Base-by-base conservation (phyloP, 306 rosid species). In the Cajanus cajan region DNA sequence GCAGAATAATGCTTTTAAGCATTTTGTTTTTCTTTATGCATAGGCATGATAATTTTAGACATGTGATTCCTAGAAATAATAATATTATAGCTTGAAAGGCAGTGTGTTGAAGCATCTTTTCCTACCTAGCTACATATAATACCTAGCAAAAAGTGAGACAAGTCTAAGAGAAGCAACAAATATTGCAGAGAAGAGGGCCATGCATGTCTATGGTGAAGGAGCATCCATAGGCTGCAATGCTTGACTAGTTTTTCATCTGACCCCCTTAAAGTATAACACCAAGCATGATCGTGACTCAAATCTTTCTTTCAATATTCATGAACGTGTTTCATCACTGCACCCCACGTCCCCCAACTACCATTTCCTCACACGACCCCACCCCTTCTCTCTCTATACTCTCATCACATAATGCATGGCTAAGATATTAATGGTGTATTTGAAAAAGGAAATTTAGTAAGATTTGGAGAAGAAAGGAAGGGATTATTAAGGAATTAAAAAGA, bases 231-330 rank as follows among this genome's bases (percentile, higher is more conserved):
- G 37, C 8, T 51, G 45, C 72, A 52, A 67, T 63, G 58, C 21
- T 67, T 73, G 76, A 74, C 80, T 15, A 66, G 69, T 68, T 41
- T 73, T 13, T 1, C 16, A 9, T n/a, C 19, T 80, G 76, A 74
- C 43, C 51, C 57, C 63, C 52, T 39, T 44, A 81, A 81, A 81
- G 81, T 75, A 57, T 14, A 76, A 41, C 73, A 82, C n/a, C 76
- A 66, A 9, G 73, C 71, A 67, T 66, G 11, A 40, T 15, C 34
- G 33, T 50, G 1, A 10, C 66, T 50, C 71, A 25, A 24, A 8
- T 19, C 25, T 7, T 16, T 36, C 25, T 79, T 58, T 28, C 13
- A 28, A 41, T 44, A 34, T 61, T 73, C 68, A 55, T 55, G 25
- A 73, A 73, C 37, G 19, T 19, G 22, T 55, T 36, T 1, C 6